Base-by-base conservation (phyloP, 768 basidiomycete species). In the Suillus placidus region DNA sequence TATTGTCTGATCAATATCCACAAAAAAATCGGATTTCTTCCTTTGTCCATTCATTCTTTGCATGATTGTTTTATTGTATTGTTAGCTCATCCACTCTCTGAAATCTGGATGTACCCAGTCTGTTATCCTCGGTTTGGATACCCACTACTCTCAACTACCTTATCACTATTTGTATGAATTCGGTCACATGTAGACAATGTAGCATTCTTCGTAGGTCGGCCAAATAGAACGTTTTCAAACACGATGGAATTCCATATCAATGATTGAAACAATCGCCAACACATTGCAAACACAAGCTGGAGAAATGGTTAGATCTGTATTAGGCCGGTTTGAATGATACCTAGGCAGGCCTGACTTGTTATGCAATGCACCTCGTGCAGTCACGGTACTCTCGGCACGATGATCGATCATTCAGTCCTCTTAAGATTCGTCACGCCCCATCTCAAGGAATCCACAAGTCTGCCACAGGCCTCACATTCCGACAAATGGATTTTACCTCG, bases 121-220 rank as follows among this genome's bases (percentile, higher is more conserved):
- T 8, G 61, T 37, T 47, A 35, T 23, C 13, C n/a, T 60, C 35
- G 6, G 4, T 64, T 42, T 66, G 70, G 67, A 71, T 73, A 73
- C 71, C 73, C 64, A 37, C 37, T 51, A 56, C n/a, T 57, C 32
- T 20, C 40, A 67, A 60, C 55, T 49, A 65, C 65, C 26, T 61
- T 70, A 69, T 74, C 58, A 56, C 56, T 72, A 72, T 74, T 32
- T 60, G 23, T 73, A 66, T 71, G 73, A 71, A 64, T 66, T 37
- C 63, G 66, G 68, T 57, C 71, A 10, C 9, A 76, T 67, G 76
- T 74, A 80, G 75, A 69, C 47, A 62, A 18, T 73, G 73, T 73
- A 73, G 67, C 72, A 67, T 54, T 64, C n/a, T 18, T 18, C 38
- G 20, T 32, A 4, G 54, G 52, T 12, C 12, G 42, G 26, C 12